phyloP scores from a whole-genome alignment of 495 filamentous ascomycete genomes.

The Acidiella bohemica region DNA sequence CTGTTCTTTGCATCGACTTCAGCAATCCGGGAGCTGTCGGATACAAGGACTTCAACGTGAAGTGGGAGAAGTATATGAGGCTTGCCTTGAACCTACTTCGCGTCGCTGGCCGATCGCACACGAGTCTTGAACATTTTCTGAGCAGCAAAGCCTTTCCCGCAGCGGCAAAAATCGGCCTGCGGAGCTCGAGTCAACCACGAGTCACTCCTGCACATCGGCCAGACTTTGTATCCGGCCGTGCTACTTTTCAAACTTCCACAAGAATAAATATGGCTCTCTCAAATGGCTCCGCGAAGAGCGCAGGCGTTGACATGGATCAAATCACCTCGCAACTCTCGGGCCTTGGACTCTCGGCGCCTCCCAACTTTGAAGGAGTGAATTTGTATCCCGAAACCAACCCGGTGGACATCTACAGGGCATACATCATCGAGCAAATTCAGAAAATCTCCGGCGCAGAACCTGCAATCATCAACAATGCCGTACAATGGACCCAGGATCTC shows the following conservation, averaged over 20 bases:
- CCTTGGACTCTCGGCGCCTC: constrained; percentile 17
- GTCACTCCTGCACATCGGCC: no score
- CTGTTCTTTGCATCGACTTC: no score
- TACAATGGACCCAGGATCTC: constrained; percentile 69
- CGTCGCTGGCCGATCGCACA: no score
- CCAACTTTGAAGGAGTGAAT: constrained; percentile 12
- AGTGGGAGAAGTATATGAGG: no score
- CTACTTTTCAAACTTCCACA: background rate
- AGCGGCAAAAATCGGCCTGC: background rate
- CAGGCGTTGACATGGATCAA: constrained; percentile 11
- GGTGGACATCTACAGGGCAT: constrained; percentile 74
- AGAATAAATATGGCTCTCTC: constrained; percentile 6
- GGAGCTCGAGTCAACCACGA: background rate
- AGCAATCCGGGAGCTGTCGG: no score
- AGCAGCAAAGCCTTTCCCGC: no score
- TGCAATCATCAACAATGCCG: constrained; percentile 58
- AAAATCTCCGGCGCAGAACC: constrained; percentile 59
- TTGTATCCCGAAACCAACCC: constrained; percentile 60
- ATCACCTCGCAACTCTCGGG: constrained; percentile 17
- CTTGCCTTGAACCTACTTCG: no score
- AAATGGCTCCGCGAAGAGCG: background rate
- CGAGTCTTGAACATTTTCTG: no score
- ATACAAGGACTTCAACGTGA: no score
- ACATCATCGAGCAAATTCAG: constrained; percentile 62
- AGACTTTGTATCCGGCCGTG: no score